These are phyloP conservation scores for Lindgomyces ingoldianus DNA, from an alignment of 495 filamentous ascomycete species.

Conservation along the genomic window DNA sequence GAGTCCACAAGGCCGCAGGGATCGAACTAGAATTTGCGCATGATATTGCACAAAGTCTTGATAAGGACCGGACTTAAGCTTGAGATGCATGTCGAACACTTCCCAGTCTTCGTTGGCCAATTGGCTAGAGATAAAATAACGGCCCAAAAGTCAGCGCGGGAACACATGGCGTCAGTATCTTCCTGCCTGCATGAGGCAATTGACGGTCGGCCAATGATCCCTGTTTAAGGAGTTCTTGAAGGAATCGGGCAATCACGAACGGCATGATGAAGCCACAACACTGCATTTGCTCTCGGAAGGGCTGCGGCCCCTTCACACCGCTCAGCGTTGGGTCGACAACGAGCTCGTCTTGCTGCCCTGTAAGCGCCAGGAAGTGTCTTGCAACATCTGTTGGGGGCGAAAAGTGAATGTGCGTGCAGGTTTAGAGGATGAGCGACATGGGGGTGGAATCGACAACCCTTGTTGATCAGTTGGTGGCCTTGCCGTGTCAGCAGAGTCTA, in stretches of 20 bases:
- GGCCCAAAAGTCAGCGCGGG: background rate
- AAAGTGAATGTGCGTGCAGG: background rate
- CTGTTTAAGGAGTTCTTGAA: no score
- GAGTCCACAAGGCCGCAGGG: no score
- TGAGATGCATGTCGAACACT: background rate
- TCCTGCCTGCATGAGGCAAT: background rate
- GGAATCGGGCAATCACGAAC: no score
- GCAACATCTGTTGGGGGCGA: background rate
- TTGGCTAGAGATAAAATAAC: background rate
- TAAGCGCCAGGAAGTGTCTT: background rate
- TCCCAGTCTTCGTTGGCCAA: background rate
- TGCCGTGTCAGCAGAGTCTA: conserved; percentile 18
- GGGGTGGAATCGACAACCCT: background rate
- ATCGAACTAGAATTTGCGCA: no score
- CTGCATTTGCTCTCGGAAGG: conserved; percentile 1
- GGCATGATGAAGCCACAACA: background rate
- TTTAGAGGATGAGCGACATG: background rate
- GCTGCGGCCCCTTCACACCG: background rate
- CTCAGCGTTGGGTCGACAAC: background rate
- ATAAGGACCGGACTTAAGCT: no score
- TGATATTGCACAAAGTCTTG: no score
- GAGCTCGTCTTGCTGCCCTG: background rate
- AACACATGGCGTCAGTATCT: background rate
- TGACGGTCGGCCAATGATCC: no score
- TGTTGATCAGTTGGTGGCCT: background rate